Evolutionary conservation across 1,284 basidiomycete species (phyloP).

Genomic region (Psilocybe mexicana): DNA sequence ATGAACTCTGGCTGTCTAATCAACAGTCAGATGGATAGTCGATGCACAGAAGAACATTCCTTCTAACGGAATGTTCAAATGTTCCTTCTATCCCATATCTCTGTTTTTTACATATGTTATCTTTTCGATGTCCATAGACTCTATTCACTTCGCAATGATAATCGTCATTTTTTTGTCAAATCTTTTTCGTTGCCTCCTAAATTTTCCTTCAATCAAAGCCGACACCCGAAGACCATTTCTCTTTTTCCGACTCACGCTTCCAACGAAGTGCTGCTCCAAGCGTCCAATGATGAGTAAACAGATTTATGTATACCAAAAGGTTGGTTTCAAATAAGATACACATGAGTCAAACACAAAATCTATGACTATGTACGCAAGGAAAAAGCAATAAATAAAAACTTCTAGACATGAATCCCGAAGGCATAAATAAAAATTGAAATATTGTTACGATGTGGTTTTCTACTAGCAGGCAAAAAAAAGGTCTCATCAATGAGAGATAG

Average conservation of each 20-base stretch:
- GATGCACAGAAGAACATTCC: constrained; percentile 33
- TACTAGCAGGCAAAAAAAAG: not conserved
- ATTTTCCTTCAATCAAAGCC: no score
- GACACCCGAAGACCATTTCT: no score
- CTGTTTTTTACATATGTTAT: not conserved
- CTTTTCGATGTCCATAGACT: not conserved
- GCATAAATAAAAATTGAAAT: not conserved
- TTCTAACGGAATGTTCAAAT: constrained; percentile 30
- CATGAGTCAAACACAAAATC: not conserved
- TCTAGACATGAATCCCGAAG: not conserved
- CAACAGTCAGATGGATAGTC: constrained; percentile 48
- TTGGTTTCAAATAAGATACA: not conserved
- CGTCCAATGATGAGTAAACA: no score
- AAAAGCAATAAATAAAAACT: not conserved
- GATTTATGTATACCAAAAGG: not conserved
- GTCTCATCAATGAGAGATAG: not conserved
- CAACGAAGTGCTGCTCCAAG: no score
- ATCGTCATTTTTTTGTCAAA: not conserved
- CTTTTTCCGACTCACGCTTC: no score
- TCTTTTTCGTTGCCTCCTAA: no score
- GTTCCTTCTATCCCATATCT: constrained; percentile 33
- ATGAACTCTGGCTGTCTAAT: constrained; percentile 47
- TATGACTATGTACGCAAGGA: not conserved
- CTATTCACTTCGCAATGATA: not conserved
- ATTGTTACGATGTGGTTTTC: not conserved